Evolutionary conservation across 768 basidiomycete genomes (phyloP).

Genomic region (Steccherinum ochraceum): DNA sequence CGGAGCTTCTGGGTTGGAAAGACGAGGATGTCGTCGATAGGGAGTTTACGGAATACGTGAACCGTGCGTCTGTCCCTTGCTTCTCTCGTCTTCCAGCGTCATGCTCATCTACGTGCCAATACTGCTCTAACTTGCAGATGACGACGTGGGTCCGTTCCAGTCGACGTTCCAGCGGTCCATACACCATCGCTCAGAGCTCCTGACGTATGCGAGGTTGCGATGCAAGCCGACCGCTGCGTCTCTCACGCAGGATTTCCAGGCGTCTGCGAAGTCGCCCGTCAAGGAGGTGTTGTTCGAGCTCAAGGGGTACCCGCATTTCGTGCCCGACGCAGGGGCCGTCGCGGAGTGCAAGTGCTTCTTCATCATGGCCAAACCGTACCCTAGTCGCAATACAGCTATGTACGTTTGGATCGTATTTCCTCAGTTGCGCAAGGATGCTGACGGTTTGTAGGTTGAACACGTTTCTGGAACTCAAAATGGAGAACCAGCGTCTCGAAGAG

Average conservation of each 20-base stretch:
- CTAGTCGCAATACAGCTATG: slow-evolving; percentile 67
- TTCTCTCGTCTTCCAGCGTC: slow-evolving; percentile 5
- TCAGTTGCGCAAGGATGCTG: no score
- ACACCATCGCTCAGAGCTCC: slow-evolving; percentile 41
- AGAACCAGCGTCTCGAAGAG: slow-evolving; percentile 75
- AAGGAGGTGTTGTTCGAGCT: slow-evolving; percentile 65
- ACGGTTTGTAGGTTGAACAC: slow-evolving; percentile 67
- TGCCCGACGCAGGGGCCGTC: slow-evolving; percentile 29
- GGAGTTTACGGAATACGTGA: slow-evolving; percentile 58
- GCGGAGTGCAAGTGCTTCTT: slow-evolving; percentile 51
- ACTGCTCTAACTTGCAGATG: slow-evolving; percentile 32
- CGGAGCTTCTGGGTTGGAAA: slow-evolving; percentile 73
- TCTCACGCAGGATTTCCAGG: not conserved
- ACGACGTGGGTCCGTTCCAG: slow-evolving; percentile 45
- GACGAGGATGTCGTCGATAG: slow-evolving; percentile 66
- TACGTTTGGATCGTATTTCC: slow-evolving; percentile 35
- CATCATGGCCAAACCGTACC: slow-evolving; percentile 70
- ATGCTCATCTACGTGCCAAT: not conserved
- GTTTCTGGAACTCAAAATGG: slow-evolving; percentile 78
- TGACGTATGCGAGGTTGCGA: slow-evolving; percentile 56
- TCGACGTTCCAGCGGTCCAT: slow-evolving; percentile 51
- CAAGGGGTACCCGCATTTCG: slow-evolving; percentile 55
- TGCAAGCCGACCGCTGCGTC: slow-evolving; percentile 27
- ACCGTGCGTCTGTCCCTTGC: slow-evolving; percentile 38
- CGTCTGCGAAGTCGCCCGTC: not conserved